Evolutionary conservation across 495 filamentous ascomycete genomes (phyloP).

Genomic region (Aspergillus steynii): DNA sequence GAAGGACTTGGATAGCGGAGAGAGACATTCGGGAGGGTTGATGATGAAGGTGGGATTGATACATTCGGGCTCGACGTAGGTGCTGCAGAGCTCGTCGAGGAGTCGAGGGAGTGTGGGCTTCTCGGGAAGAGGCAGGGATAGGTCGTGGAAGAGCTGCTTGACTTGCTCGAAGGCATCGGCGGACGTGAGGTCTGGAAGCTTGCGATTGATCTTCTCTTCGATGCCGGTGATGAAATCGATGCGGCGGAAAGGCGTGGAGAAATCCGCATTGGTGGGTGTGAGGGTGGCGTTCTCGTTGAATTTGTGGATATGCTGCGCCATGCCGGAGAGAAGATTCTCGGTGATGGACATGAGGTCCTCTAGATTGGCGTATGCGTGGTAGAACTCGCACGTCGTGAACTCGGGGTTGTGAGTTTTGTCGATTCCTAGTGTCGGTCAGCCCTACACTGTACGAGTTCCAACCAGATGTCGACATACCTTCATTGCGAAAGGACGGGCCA

Average conservation of each 20-base stretch:
- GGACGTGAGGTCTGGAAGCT: slow-evolving; percentile 66
- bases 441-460: not conserved
- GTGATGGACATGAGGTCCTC: slow-evolving; percentile 74
- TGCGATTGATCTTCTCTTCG: slow-evolving; percentile 60
- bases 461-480: slow-evolving; percentile 52
- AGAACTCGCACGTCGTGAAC: slow-evolving; percentile 97
- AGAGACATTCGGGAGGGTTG: slow-evolving; percentile 87
- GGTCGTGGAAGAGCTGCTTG: slow-evolving; percentile 54
- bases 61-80: slow-evolving; percentile 74
- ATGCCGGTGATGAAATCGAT: slow-evolving; percentile 84
- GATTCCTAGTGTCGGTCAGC: slow-evolving; percentile 47
- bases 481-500: slow-evolving; percentile 90
- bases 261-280: slow-evolving; percentile 52
- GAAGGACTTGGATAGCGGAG: slow-evolving; percentile 89
- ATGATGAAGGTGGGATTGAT: slow-evolving; percentile 80
- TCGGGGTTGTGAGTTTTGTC: slow-evolving; percentile 95
- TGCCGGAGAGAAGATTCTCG: slow-evolving; percentile 62
- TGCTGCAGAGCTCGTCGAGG: slow-evolving; percentile 76
- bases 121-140: slow-evolving; percentile 51
- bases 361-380: slow-evolving; percentile 79
- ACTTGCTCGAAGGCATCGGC: slow-evolving; percentile 57
- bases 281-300: slow-evolving; percentile 52
- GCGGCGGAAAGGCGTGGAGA: slow-evolving; percentile 60
- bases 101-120: slow-evolving; percentile 72
- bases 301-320: slow-evolving; percentile 51